Evolutionary conservation across 768 basidiomycete species (phyloP), one percentile per base, ranked within the genome.

Genomic region (Termitomyces sp.): DNA sequence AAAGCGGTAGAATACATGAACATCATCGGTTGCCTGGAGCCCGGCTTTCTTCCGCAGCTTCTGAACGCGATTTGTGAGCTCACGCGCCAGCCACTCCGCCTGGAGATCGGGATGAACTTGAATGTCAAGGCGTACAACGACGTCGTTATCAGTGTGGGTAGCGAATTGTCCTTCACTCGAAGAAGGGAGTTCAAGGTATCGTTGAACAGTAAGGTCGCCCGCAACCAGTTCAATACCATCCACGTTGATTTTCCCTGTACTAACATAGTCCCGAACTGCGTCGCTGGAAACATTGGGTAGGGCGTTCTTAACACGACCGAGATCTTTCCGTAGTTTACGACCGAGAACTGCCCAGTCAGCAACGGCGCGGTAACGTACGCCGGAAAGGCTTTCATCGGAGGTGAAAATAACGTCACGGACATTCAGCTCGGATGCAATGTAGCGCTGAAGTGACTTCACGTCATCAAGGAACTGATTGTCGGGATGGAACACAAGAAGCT

Each of bases 321-420:
- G 75, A 70, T 98, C 94, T 69, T 93, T 97, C 62, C 96, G 86
- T 51, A 99, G 80, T 73, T 97, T 98, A 66, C 86, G 85, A 50
- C 97, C 97, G 52, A 99, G 81, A 14, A 92, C 87, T n/a, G 84
- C 79, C 92, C 94, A 98, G 75, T 99, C 97, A 10, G 97, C 96
- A 30, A 88, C 86, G 5, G 88, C 95, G 55, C 85, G 85, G 79
- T 98, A 98, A 60, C 85, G 85, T 63, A 98, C 89, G 24, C 95
- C 93, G 35, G 93, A 92, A 32, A 81, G 72, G 13, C 78, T 74
- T 72, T 98, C 97, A 68, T 97, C 90, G 1, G 89, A 89, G 55
- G 88, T 94, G 80, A 97, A 92, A 60, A 90, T 71, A 64, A 99
- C 76, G 63, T 92, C 86, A 26, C 94, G 92, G 58, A 98, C 86